These are phyloP conservation scores for Annona cherimola DNA, from an alignment of 164 flowering plant species.

Conservation along the genomic window DNA sequence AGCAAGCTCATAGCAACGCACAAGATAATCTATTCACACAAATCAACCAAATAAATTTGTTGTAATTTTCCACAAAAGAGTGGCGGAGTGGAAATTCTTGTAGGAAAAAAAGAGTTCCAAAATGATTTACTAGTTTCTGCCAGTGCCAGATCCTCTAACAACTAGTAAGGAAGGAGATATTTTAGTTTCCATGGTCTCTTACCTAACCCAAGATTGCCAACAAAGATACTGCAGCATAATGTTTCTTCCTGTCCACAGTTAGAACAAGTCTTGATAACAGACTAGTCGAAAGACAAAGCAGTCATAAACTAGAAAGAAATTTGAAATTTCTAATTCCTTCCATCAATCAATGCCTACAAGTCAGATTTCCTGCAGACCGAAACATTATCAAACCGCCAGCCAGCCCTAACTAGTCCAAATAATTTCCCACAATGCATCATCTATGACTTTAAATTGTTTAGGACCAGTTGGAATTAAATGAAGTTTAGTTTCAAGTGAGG, in stretches of 20 bases:
- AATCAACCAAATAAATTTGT: neutral
- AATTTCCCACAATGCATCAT: neutral
- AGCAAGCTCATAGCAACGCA: too few relatives aligned
- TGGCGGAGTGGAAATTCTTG: neutral
- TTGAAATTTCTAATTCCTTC: neutral
- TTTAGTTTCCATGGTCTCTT: too few relatives aligned
- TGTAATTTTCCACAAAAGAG: neutral
- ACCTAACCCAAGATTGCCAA: too few relatives aligned
- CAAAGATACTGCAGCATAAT: too few relatives aligned
- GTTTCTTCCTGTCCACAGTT: too few relatives aligned
- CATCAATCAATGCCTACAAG: neutral
- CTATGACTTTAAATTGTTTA: neutral
- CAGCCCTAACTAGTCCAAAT: neutral
- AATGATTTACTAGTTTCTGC: neutral
- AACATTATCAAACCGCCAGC: neutral
- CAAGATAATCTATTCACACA: neutral
- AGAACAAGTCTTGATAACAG: too few relatives aligned
- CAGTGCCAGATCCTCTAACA: too few relatives aligned
- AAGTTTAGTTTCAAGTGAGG: too few relatives aligned
- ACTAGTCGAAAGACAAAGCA: too few relatives aligned
- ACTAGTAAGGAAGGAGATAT: too few relatives aligned
- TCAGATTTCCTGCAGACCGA: neutral
- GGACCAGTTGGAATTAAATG: too few relatives aligned
- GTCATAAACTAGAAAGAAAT: too few relatives aligned
- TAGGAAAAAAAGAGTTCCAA: neutral